Evolutionary conservation across 352 stramenopile genomes (phyloP), one percentile per base, ranked within the genome.

Genomic region (Globisporangium polare): DNA sequence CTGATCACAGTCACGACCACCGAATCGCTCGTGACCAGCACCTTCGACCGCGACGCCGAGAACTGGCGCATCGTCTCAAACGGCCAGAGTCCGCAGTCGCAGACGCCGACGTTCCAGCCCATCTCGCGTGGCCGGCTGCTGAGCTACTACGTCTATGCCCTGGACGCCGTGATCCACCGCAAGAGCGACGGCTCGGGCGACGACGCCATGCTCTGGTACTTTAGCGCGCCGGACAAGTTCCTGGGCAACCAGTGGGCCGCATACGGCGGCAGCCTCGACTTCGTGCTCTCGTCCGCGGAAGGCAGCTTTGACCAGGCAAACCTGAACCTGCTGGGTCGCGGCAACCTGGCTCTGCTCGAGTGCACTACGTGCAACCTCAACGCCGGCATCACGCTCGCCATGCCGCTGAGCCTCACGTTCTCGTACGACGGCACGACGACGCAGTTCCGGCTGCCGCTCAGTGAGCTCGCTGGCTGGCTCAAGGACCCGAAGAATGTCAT

Each of bases 401-500:
- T 96, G 80, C 88, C 89, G 13, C 66, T 97, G 7, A 83, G 73
- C 26, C 66, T 66, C 12, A 76, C 86, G 31, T 92, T 92, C 49
- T 75, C 75, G 29, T 98, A 96, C 62, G 80, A 89, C 57, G 90
- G 90, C 6, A 69, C 74, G 18, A 88, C 83, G 22, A 95, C 82
- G 41, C 78, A 90, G 56, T 97, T 96, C 65, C 74, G 69, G 3
- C 43, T 98, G 17, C 76, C 76, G 5, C 78, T 98, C 18, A 78
- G 79, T 20, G 89, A 97, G 63, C 74, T 78, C 42, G 71, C 73
- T n/a, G 89, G 89, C 4, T 98, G 92, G 92, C 22, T 94, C 10
- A 95, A 94, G 58, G 88, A 97, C 65, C 92, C 90, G 9, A 93
- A 96, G 62, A 98, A 98, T 63, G 80, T 89, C 47, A 71, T 97